Evolutionary conservation across 1,284 basidiomycete genomes (phyloP), one percentile per base, ranked within the genome.

Genomic region (Tetrapyrgos nigripes): DNA sequence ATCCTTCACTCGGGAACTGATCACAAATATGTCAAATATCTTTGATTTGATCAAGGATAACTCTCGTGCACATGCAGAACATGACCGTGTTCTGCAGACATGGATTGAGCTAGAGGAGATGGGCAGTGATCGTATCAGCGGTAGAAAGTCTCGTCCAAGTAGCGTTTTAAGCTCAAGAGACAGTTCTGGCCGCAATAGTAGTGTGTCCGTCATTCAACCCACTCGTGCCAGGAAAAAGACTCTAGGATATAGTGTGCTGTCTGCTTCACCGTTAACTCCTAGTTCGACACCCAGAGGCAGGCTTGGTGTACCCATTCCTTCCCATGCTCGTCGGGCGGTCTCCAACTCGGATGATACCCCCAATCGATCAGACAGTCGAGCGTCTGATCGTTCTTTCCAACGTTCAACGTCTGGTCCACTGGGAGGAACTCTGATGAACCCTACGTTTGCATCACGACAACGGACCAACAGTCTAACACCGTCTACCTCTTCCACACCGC

Each of bases 401-500:
- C 80, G 86, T 49, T 85, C 86, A 14, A 79, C 83, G 4, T 87
- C 86, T 13, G 83, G 85, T 26, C 79, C 82, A 11, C 69, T 78
- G 60, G 73, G 66, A 45, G 68, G 68, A 70, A 71, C 83, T 17
- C 57, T 90, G 31, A 81, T 83, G 62, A 78, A 77, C 21, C 82
- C 91, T 2, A 93, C 91, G 3, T 92, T 87, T 70, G 83, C 91
- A 37, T 93, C 91, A n/a, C 83, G 91, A 29, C 92, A 93, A 66
- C 81, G 92, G 27, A 92, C 90, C 19, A 74, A 79, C 35, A 92
- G 91, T 68, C 70, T 88, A 45, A 66, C 70, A 13, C 61, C 77
- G 21, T 64, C 68, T 1, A 58, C 68, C 26, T 67, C 64, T 21
- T 76, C 70, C 40, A 73, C 79, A 19, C 62, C 70, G 14, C 71